Conservation (phyloP, 495 filamentous ascomycete genomes). For the Terfezia claveryi region DNA sequence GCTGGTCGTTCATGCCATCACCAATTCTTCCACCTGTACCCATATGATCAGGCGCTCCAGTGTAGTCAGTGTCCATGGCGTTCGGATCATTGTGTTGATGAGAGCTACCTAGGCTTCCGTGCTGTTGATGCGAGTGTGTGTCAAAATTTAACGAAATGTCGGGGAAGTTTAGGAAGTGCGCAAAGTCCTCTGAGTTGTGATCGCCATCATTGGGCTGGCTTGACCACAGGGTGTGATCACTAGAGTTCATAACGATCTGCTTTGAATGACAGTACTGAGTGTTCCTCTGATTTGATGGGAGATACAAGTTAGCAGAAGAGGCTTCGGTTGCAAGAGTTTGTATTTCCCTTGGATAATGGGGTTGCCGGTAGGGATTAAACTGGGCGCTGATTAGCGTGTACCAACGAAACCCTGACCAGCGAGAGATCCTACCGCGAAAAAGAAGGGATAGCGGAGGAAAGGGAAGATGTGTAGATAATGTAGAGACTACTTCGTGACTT, state of each 20-base stretch:
- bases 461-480: background rate
- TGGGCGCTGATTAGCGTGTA: too few species aligned
- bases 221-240: conserved; percentile 13
- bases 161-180: conserved; percentile 15
- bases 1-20: background rate
- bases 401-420: background rate
- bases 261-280: conserved; percentile 1
- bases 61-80: conserved; percentile 18
- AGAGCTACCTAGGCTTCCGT: background rate
- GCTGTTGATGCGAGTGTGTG: background rate
- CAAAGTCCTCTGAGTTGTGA: conserved; percentile 14
- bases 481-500: background rate
- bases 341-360: background rate
- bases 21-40: conserved; percentile 4
- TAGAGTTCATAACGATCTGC: conserved; percentile 11
- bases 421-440: conserved; percentile 5
- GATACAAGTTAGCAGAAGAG: background rate
- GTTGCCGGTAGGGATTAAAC: background rate
- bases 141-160: conserved; percentile 16
- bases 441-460: background rate
- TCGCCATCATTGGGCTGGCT: conserved; percentile 7
- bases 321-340: conserved; percentile 1
- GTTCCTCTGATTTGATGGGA: conserved; percentile 2
- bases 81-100: conserved; percentile 6
- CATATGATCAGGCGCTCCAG: conserved; percentile 1